Base-by-base conservation (phyloP, 2,329 filamentous ascomycete species). In the Alternaria burnsii region DNA sequence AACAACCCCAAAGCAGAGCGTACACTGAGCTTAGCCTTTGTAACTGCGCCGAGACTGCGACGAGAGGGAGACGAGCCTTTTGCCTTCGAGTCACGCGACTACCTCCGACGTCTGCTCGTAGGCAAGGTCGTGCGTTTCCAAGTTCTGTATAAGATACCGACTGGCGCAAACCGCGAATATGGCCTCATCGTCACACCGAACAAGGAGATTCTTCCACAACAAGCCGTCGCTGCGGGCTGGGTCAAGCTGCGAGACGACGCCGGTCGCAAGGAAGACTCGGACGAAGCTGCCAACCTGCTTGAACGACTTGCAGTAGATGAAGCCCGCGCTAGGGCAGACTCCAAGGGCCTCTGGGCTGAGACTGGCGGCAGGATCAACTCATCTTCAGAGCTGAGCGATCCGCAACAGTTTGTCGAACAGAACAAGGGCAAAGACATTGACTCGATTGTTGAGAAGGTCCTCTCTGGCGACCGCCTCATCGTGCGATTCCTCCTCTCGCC, bases 1-100 rank as follows among this genome's bases (percentile, higher is more conserved):
- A 90, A 89, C 79, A 94, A 96, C 78, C 90, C 91, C 36, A 85
- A 88, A 67, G 88, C 90, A 79, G 95, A 98, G 83, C 91, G 93
- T 73, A 92, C 87, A 53, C 86, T 99, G 72, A 97, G 93, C 75
- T 85, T 99, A 67, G 95, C 95, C 72, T 98, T 93, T 81, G 93
- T 98, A 69, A 91, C 90, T 60, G 93, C 94, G 51, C 95, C 95
- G 4, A 89, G 94, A 76, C 79, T 97, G 78, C 90, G 86, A 82
- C 90, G 93, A 79, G 94, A 97, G 71, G 93, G 92, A 59, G 94
- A 97, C 74, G 94, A 97, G 86, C 89, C 91, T 38, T 96, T 91
- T 76, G 93, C 92, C 59, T 99, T 97, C 80, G 91, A 95, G 80
- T 97, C 95, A 61, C 92, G 95, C 76, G 95, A 99, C 81, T 95